Base-by-base conservation (phyloP, 1,139 yeast species). In the Blastobotrys elegans region DNA sequence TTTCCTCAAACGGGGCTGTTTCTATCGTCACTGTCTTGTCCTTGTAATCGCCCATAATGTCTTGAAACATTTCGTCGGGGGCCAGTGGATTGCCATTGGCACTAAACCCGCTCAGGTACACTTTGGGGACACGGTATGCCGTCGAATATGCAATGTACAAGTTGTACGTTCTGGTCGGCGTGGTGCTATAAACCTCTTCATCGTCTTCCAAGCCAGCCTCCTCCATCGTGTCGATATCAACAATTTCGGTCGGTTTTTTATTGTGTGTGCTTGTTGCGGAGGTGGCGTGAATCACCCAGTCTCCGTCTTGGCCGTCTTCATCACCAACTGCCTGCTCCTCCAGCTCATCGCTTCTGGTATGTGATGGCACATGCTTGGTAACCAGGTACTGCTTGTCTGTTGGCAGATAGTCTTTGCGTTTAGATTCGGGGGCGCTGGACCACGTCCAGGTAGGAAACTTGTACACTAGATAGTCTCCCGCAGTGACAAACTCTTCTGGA, bases 361-460 rank as follows among this genome's bases (percentile, higher is more conserved):
- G 78, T 42, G 92, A 83, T 1, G 97, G 96, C 2, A 92, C 97
- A 63, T 88, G 96, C 59, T 79, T 77, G 0, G 97, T 89, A 5
- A 92, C 84, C 41, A 92, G 69, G 56, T 76, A 87, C 67, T 92
- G 98, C 67, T 88, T 92, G 56, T 87, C 92, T 1, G 71, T 67
- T 0, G 98, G 98, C 53, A 92, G 69, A 59, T 88, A 92, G 53
- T 80, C 83, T 56, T 85, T 75, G 50, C 73, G 71, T 57, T 76
- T 77, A 5, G 72, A 67, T 10, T 75, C 71, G 18, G 94, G 83
- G 8, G 88, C 82, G 2, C 82, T 70, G 6, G 83, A 56, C 98
- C 99, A 92, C 54, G 82, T 79, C 98, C 99, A 92, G 0, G 97
- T 94, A 1, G 98, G 97, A 65, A 94, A 92, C 72, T 86, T 86